Evolutionary conservation across 495 filamentous ascomycete genomes (phyloP), one percentile per base, ranked within the genome.

Genomic region (Podospora australis): DNA sequence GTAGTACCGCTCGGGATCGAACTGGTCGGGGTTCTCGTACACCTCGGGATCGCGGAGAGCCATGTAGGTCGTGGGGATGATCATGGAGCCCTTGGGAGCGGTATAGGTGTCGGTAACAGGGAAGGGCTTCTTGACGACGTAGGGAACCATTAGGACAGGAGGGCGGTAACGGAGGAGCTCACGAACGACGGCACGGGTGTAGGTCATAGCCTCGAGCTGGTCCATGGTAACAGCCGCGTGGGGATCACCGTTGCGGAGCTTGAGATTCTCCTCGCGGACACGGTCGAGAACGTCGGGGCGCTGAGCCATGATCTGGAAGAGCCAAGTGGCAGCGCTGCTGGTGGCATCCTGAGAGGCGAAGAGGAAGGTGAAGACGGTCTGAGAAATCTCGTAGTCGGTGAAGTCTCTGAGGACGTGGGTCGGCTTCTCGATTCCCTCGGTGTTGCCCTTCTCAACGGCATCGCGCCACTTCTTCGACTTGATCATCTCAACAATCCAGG

Each of bases 331-430:
- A 46, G 94, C 94, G 49, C 87, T 90, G 66, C 85, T 90, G 46
- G 92, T 95, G 45, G 92, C 92, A 66, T 98, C 92, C 70, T 98
- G 92, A 25, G 89, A 95, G 40, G 94, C 92, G 70, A 98, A 98
- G 44, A 98, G 77, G 78, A 98, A 96, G 46, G 92, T 96, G 73
- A 97, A 95, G 53, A 98, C 57, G 8, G 94, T 97, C 75, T 92
- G 88, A 46, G 89, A 75, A 62, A 98, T 95, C 67, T 98, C 92
- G 51, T 81, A 88, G 59, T 98, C 86, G 67, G 80, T 82, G 69
- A 98, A 98, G 26, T 86, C 78, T 57, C 90, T 84, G 39, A 97
- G 78, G 17, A 95, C 66, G 63, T 81, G 82, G 8, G 79, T 67
- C 24, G 90, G 90, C 79, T 95, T 95, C 68, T 86, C 83, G 2